Base-by-base conservation (phyloP, 1,284 basidiomycete species). In the Neotropicomus parvogracilis region DNA sequence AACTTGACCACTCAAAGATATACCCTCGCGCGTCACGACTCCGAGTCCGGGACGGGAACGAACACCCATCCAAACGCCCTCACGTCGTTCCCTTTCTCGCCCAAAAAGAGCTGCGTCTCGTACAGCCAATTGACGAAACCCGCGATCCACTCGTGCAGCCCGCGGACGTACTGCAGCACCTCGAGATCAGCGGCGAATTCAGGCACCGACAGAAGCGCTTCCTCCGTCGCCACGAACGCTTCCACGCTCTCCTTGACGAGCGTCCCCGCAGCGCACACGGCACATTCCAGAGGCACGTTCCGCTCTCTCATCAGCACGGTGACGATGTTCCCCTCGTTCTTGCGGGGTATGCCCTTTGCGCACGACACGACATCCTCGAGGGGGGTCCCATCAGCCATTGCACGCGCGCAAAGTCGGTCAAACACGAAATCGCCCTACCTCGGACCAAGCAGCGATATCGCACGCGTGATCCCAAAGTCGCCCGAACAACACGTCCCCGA, bases 61-160 rank as follows among this genome's bases (percentile, higher is more conserved):
- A 83, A 83, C 3, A 83, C 75, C 83, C 82, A 84, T 27, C 81
- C 80, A 62, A 80, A 81, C 7, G 71, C 68, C 55, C 78, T 70
- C 16, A 83, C 75, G 56, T 84, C 78, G 39, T 73, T 74, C 0
- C 78, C 79, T 48, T 74, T 75, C 31, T 71, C 70, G 34, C 78
- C 79, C 48, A 84, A 75, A 56, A 76, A 82, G 40, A 79, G 56
- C 47, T 79, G 72, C 3, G 74, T 79, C 62, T 82, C 79, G 54
- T 83, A 84, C 17, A 73, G 49, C 81, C 81, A 83, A 52, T 83
- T 75, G 14, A 79, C 58, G 14, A 66, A 68, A 2, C 80, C 81
- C 5, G 73, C 68, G 40, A 82, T 69, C 51, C 71, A 78, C 46
- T 80, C 74, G 39, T 73, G 73, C 40, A 82, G 59, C 13, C 70